A percentile compares a stretch with the other conserved stretches of the same genome.
phyloP scores from a whole-genome alignment of 2,329 filamentous ascomycete genomes.

The Cytospora paraplurivora region DNA sequence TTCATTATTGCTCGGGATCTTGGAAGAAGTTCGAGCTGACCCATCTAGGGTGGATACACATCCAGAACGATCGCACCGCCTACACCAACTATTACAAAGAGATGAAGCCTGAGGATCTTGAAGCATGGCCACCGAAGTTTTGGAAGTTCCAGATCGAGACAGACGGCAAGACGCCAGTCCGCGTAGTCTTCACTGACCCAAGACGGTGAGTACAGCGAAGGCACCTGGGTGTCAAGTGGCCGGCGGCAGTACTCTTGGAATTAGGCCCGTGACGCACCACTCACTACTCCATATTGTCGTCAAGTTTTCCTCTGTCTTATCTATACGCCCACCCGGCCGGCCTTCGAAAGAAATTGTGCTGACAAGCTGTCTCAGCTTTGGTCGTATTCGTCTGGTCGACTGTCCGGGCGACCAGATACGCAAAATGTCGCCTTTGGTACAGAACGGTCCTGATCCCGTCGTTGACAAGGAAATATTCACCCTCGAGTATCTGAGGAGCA shows the following conservation, averaged over 20 bases:
- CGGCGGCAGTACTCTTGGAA: neutral
- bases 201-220: constrained; percentile 50
- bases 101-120: constrained; percentile 59
- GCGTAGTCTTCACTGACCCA: constrained; percentile 82
- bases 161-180: constrained; percentile 51
- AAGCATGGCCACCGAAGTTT: constrained; percentile 82
- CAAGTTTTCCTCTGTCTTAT: neutral
- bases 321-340: neutral
- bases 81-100: constrained; percentile 84
- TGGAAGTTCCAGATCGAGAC: constrained; percentile 83
- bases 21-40: constrained; percentile 48
- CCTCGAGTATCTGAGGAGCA: constrained; percentile 69
- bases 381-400: constrained; percentile 78
- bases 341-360: neutral
- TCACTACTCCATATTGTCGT: neutral
- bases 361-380: constrained; percentile 48
- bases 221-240: neutral
- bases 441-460: constrained; percentile 93
- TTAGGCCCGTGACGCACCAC: neutral
- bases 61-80: constrained; percentile 73
- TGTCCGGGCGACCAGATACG: constrained; percentile 77
- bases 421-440: constrained; percentile 74
- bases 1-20: neutral
- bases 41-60: constrained; percentile 75
- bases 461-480: constrained; percentile 78